Evolutionary conservation across 257 asterid genomes (phyloP).

Genomic region (Thymus mandschuricus): DNA sequence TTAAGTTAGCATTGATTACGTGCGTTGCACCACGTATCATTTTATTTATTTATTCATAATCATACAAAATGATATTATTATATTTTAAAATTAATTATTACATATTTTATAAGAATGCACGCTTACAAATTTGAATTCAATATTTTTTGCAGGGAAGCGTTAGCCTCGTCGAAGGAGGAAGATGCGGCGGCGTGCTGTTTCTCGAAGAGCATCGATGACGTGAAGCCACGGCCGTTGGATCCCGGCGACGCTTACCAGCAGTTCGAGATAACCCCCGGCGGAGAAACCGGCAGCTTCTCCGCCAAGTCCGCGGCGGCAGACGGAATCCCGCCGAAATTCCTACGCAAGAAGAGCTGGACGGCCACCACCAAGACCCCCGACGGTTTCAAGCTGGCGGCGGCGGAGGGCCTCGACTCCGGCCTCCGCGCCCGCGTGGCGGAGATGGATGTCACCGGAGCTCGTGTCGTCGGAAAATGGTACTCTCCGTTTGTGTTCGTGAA

Average conservation of each 20-base stretch:
- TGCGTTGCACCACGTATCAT: constrained; percentile 11
- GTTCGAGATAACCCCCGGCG: constrained; percentile 30
- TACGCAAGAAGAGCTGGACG: constrained; percentile 47
- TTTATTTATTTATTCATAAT: too few relatives aligned
- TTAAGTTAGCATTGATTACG: too few relatives aligned
- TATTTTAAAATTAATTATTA: too few relatives aligned
- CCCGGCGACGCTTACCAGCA: constrained; percentile 54
- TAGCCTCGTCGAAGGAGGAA: constrained; percentile 63
- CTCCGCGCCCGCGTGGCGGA: constrained; percentile 48
- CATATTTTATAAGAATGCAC: too few relatives aligned
- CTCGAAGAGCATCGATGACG: constrained; percentile 46
- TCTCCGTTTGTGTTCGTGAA: constrained; percentile 66
- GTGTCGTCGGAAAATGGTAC: constrained; percentile 64
- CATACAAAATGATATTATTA: too few relatives aligned
- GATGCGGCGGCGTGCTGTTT: constrained; percentile 52
- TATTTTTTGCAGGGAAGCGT: constrained; percentile 42
- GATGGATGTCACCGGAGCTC: constrained; percentile 4
- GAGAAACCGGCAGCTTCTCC: constrained; percentile 17
- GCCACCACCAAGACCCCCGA: constrained; percentile 34
- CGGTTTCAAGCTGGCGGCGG: constrained; percentile 37
- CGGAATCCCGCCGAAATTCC: constrained; percentile 48
- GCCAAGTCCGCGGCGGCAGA: constrained; percentile 43
- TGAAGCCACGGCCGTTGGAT: constrained; percentile 55
- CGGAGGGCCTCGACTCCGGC: constrained; percentile 44
- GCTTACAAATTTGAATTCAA: not conserved